Conservation (phyloP, 495 filamentous ascomycete species). For the Pseudoneurospora amorphoporcata region DNA sequence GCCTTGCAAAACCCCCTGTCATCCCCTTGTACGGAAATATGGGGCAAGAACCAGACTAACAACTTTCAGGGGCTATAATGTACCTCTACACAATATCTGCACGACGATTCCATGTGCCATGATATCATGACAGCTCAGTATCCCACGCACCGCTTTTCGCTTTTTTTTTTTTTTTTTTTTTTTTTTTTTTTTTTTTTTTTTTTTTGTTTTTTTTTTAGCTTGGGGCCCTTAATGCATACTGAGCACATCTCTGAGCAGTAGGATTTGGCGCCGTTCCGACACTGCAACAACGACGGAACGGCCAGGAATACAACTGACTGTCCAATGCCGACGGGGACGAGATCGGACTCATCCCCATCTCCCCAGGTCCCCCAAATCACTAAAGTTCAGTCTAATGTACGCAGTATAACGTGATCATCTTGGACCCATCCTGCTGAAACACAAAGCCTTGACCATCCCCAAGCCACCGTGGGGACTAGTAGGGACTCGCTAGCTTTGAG, state of each 20-base stretch:
- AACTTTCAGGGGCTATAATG: too few species aligned
- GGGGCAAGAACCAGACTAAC: too few species aligned
- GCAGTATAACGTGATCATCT: neutral
- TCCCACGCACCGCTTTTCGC: neutral
- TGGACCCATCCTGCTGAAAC: neutral
- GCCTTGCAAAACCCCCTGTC: too few species aligned
- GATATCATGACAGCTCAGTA: neutral
- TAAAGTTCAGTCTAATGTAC: neutral
- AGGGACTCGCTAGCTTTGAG: neutral
- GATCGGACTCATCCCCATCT: neutral
- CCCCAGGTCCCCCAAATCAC: neutral
- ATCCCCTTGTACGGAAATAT: too few species aligned
- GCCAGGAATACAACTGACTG: neutral
- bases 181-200: too few species aligned
- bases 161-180: too few species aligned
- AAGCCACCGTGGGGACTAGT: neutral
- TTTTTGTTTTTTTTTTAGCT: too few species aligned
- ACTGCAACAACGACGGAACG: neutral
- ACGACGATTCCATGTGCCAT: neutral
- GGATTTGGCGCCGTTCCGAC: neutral
- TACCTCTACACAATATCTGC: neutral
- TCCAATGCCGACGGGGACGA: neutral
- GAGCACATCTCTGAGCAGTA: neutral
- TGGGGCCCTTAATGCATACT: neutral
- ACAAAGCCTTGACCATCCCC: neutral